Evolutionary conservation across 768 basidiomycete species (phyloP).

Genomic region (Cubamyces lactineus): DNA sequence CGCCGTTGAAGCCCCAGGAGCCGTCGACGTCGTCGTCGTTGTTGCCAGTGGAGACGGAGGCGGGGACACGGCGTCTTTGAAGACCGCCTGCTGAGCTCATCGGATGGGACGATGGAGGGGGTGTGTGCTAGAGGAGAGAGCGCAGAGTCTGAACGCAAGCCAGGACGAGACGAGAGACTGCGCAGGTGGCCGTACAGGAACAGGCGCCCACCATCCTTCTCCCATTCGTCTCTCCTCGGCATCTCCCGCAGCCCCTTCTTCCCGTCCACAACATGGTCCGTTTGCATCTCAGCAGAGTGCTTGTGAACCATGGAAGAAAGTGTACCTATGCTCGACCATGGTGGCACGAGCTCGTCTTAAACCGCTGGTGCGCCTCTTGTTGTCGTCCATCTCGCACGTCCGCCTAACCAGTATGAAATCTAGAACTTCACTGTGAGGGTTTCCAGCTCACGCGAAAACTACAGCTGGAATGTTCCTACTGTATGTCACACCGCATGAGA

Average conservation of each 20-base stretch:
- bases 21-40: constrained; percentile 38
- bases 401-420: too few species aligned
- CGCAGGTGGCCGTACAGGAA: background rate
- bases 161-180: background rate
- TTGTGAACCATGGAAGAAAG: too few species aligned
- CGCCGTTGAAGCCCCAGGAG: constrained; percentile 37
- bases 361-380: too few species aligned
- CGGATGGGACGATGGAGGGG: constrained; percentile 21
- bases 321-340: too few species aligned
- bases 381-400: too few species aligned
- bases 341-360: too few species aligned
- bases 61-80: constrained; percentile 59
- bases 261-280: constrained; percentile 9
- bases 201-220: constrained; percentile 14
- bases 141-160: background rate
- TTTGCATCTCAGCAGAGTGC: too few species aligned
- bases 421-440: too few species aligned
- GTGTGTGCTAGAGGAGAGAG: background rate
- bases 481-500: too few species aligned
- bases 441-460: too few species aligned
- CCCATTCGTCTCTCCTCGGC: background rate
- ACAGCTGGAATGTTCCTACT: too few species aligned
- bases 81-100: constrained; percentile 60
- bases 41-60: constrained; percentile 37
- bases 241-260: background rate